A percentile compares a stretch with the other conserved stretches of the same genome.
Conservation (phyloP, 1,284 basidiomycete genomes). For the Athelia sp. region DNA sequence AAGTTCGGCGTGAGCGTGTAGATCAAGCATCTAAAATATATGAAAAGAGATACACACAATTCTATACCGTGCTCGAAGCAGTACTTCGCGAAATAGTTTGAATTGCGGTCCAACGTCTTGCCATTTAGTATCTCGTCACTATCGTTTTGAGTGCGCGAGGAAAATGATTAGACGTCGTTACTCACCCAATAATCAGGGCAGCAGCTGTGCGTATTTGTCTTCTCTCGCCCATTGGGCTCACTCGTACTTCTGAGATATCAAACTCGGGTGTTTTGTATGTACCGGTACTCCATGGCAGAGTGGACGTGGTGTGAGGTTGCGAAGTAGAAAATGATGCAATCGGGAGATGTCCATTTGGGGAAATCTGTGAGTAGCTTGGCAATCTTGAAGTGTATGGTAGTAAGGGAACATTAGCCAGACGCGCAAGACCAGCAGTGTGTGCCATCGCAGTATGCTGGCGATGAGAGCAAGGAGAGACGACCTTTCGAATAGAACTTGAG, state of each 20-base stretch:
- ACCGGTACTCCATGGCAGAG: background rate
- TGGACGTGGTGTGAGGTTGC: background rate
- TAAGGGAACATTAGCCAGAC: too few relatives aligned
- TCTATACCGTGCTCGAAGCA: slow-evolving; percentile 88
- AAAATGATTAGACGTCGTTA: slow-evolving; percentile 3
- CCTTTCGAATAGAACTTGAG: too few relatives aligned
- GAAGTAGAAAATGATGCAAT: too few relatives aligned
- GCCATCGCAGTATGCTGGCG: too few relatives aligned
- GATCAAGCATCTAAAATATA: too few relatives aligned
- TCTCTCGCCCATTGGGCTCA: slow-evolving; percentile 64
- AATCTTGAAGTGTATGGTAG: too few relatives aligned
- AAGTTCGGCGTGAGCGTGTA: too few relatives aligned
- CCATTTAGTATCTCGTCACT: slow-evolving; percentile 85
- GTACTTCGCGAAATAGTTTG: slow-evolving; percentile 79
- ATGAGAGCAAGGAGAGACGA: too few relatives aligned
- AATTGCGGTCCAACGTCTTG: slow-evolving; percentile 86
- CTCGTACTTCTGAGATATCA: slow-evolving; percentile 49
- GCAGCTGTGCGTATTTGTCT: slow-evolving; percentile 67
- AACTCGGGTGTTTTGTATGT: slow-evolving; percentile 29
- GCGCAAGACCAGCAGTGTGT: too few relatives aligned
- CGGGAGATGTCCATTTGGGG: too few relatives aligned
- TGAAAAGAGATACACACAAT: slow-evolving; percentile 51
- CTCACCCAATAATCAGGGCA: slow-evolving; percentile 72
- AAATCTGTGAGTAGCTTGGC: too few relatives aligned
- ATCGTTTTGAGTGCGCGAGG: background rate